These are phyloP conservation scores for Colletotrichum phormii DNA, from an alignment of 2,329 filamentous ascomycete species.

Conservation along the genomic window DNA sequence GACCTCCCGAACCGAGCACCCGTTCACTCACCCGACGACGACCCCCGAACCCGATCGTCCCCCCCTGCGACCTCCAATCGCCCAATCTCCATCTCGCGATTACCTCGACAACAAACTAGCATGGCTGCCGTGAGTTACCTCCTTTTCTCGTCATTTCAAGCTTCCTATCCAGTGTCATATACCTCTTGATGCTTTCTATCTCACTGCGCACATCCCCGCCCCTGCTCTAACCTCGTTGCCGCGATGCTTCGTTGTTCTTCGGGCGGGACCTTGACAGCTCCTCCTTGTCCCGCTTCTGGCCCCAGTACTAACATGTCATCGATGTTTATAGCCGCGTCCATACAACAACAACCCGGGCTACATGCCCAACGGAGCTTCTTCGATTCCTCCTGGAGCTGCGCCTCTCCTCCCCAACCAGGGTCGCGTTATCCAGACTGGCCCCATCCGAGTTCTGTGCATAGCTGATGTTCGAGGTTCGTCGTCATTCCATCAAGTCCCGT, in stretches of 20 bases:
- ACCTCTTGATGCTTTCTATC: neutral
- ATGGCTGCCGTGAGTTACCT: slow-evolving; percentile 38
- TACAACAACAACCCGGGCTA: slow-evolving; percentile 68
- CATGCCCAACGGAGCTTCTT: slow-evolving; percentile 71
- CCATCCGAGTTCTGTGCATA: slow-evolving; percentile 76
- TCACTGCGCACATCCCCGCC: neutral
- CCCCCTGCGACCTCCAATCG: slow-evolving; percentile 22
- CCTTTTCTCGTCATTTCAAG: neutral
- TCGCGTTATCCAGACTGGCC: slow-evolving; percentile 73
- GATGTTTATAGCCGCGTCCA: slow-evolving; percentile 50
- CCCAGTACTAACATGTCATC: slow-evolving; percentile 32
- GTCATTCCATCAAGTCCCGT: slow-evolving; percentile 20
- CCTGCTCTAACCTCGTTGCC: neutral
- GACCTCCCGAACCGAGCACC: slow-evolving; percentile 30
- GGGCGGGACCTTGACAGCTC: slow-evolving; percentile 19
- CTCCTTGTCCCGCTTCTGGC: slow-evolving; percentile 17
- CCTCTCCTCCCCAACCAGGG: slow-evolving; percentile 77
- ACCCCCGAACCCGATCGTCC: slow-evolving; percentile 28
- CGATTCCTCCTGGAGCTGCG: slow-evolving; percentile 68
- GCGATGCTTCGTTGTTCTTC: slow-evolving; percentile 7
- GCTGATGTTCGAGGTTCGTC: slow-evolving; percentile 76
- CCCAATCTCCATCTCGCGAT: slow-evolving; percentile 30
- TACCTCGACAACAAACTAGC: slow-evolving; percentile 35
- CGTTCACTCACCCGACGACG: slow-evolving; percentile 26
- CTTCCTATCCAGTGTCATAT: neutral